Conservation (phyloP, 805 yeast species). For the Spathaspora arborariae region DNA sequence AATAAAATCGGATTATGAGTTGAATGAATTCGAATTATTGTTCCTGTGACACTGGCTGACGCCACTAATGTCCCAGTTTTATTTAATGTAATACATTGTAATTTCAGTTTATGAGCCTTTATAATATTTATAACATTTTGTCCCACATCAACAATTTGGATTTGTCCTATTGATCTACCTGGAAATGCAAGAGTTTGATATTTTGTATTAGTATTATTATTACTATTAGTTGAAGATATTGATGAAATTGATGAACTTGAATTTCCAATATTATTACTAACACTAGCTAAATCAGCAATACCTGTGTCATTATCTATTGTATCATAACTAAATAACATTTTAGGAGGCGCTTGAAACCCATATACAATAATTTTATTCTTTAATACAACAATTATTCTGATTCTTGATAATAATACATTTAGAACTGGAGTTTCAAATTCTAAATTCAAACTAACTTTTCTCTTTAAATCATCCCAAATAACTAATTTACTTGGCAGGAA, state of each 20-base stretch:
- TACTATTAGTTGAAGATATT: slow-evolving; percentile 7
- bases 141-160: slow-evolving; percentile 73
- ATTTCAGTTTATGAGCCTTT: slow-evolving; percentile 69
- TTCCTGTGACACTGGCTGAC: slow-evolving; percentile 79
- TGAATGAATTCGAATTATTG: slow-evolving; percentile 71
- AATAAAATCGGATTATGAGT: slow-evolving; percentile 63
- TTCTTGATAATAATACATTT: slow-evolving; percentile 70
- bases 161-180: slow-evolving; percentile 69
- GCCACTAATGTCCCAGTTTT: slow-evolving; percentile 68
- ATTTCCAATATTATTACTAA: neutral
- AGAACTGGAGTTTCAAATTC: slow-evolving; percentile 76
- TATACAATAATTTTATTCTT: slow-evolving; percentile 66
- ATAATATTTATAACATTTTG: slow-evolving; percentile 65
- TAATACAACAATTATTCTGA: slow-evolving; percentile 70
- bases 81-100: slow-evolving; percentile 62
- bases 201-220: no score
- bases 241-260: slow-evolving; percentile 1
- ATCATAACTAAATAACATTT: slow-evolving; percentile 57
- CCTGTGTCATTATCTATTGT: slow-evolving; percentile 64
- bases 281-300: slow-evolving; percentile 48
- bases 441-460: slow-evolving; percentile 64
- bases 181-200: slow-evolving; percentile 71
- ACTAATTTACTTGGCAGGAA: slow-evolving; percentile 76
- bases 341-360: slow-evolving; percentile 80
- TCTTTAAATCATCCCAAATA: slow-evolving; percentile 89